Percentiles rank a stretch among this genome's conserved stretches.
These are phyloP conservation scores for Fusarium sp. DNA, from an alignment of 2,329 filamentous ascomycete genomes.

Conservation along the genomic window DNA sequence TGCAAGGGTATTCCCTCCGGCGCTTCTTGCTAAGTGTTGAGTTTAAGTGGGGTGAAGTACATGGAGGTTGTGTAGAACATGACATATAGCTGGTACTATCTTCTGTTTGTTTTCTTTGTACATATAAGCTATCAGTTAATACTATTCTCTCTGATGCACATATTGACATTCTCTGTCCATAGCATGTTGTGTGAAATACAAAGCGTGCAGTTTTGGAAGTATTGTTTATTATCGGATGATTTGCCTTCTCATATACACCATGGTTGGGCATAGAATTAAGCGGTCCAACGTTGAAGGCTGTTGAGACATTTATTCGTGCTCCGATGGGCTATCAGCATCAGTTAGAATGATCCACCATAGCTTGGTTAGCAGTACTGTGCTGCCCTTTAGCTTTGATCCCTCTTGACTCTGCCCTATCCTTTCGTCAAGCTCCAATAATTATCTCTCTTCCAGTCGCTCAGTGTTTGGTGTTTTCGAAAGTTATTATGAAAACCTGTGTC, in stretches of 20 bases:
- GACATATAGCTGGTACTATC: not conserved
- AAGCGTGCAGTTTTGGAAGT: too few relatives aligned
- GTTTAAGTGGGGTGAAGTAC: not conserved
- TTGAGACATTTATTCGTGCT: too few relatives aligned
- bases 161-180: accelerated
- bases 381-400: not conserved
- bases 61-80: not conserved
- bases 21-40: conserved; percentile 32
- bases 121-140: not conserved
- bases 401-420: too few relatives aligned
- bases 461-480: too few relatives aligned
- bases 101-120: not conserved
- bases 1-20: conserved; percentile 43
- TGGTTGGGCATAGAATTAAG: too few relatives aligned
- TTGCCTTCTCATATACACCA: accelerated
- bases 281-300: too few relatives aligned
- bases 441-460: too few relatives aligned
- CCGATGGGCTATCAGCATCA: too few relatives aligned
- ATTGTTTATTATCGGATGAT: too few relatives aligned
- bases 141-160: not conserved
- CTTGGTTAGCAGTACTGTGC: not conserved
- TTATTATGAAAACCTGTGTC: too few relatives aligned
- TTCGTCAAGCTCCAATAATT: too few relatives aligned
- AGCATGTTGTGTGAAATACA: not conserved
- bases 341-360: not conserved